These are phyloP conservation scores for Chrysopogon serrulatus DNA, from an alignment of 176 grass and related monocot genomes.

Conservation along the genomic window DNA sequence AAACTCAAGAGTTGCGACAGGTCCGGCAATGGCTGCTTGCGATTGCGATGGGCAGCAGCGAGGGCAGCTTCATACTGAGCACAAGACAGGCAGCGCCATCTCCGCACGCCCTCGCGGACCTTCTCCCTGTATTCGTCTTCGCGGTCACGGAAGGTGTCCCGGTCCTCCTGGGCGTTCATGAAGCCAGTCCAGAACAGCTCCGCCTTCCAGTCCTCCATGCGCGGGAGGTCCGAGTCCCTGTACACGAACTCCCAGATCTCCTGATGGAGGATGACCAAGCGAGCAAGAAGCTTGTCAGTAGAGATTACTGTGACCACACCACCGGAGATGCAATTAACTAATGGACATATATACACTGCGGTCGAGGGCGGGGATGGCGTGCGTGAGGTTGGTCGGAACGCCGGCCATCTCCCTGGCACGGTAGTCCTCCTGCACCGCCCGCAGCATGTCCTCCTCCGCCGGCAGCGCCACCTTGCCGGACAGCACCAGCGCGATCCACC, in stretches of 20 bases:
- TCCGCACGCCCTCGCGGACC: not conserved
- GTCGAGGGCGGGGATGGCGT: too few species aligned
- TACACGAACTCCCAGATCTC: conserved; percentile 3
- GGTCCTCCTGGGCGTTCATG: not conserved
- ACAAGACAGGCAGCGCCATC: not conserved
- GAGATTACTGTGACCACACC: too few species aligned
- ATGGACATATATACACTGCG: too few species aligned
- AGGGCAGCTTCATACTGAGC: not conserved
- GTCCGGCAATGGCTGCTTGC: too few species aligned
- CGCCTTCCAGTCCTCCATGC: not conserved
- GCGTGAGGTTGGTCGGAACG: too few species aligned
- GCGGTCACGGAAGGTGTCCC: not conserved
- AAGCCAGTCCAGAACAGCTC: not conserved
- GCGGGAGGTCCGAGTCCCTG: not conserved
- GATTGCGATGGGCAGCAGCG: too few species aligned
- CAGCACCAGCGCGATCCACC: conserved; percentile 38
- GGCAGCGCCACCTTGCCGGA: conserved; percentile 23
- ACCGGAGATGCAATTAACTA: too few species aligned
- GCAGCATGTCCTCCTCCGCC: conserved; percentile 20
- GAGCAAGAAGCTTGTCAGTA: too few species aligned
- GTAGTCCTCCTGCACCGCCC: too few species aligned
- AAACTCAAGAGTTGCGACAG: too few species aligned
- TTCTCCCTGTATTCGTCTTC: not conserved
- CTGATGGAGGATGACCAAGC: not conserved
- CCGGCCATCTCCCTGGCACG: too few species aligned